Conservation (phyloP, 106 monocot genomes). For the Gastrodia elata region DNA sequence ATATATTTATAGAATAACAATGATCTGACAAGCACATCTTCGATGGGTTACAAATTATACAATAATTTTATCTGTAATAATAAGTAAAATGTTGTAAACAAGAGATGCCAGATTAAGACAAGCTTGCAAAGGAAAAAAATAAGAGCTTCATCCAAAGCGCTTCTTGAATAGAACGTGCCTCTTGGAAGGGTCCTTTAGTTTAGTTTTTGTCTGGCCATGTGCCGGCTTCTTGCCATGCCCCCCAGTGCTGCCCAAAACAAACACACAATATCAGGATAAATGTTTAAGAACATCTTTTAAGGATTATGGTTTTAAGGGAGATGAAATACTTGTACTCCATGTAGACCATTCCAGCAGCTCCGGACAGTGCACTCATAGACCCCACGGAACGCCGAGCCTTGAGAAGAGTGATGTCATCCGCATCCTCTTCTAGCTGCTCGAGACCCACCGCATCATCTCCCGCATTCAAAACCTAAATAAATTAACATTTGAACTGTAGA, state of each 20-base stretch:
- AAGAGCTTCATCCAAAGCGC: slow-evolving; percentile 20
- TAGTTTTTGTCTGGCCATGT: slow-evolving; percentile 35
- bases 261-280: too few species aligned
- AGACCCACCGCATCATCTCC: slow-evolving; percentile 82
- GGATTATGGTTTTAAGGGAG: too few species aligned
- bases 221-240: slow-evolving; percentile 33
- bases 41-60: too few species aligned
- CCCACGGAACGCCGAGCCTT: slow-evolving; percentile 63
- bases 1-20: too few species aligned
- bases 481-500: not conserved
- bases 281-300: too few species aligned
- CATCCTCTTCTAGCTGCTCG: slow-evolving; percentile 88
- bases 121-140: too few species aligned
- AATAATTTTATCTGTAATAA: too few species aligned
- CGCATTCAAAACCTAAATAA: slow-evolving; percentile 60
- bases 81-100: too few species aligned
- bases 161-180: slow-evolving; percentile 82
- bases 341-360: slow-evolving; percentile 83
- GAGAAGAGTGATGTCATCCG: slow-evolving; percentile 71
- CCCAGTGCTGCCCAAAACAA: slow-evolving; percentile 53
- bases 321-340: slow-evolving; percentile 79
- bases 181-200: slow-evolving; percentile 88
- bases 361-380: slow-evolving; percentile 88
- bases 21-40: too few species aligned
- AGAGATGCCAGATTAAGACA: too few species aligned